Evolutionary conservation across 164 flowering plant species (phyloP).

Genomic region (Vitis cinerea): DNA sequence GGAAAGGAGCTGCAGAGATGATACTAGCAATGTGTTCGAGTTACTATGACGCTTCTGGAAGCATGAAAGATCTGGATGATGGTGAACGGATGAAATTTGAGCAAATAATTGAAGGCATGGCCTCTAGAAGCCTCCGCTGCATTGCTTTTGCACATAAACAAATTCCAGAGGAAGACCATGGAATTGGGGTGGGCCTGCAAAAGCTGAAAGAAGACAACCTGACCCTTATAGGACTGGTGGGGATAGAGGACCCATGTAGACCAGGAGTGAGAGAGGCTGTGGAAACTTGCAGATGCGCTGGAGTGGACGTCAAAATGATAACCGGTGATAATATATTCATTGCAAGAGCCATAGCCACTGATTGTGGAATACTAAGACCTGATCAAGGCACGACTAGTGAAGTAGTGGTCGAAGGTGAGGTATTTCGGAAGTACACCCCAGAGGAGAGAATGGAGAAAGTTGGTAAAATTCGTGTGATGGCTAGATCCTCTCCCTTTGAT

Average conservation of each 20-base stretch:
- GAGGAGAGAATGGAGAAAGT: constrained; percentile 47
- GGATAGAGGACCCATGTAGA: constrained; percentile 61
- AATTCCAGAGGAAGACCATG: constrained; percentile 8
- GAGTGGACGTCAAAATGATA: constrained; percentile 60
- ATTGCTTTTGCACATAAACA: constrained; percentile 56
- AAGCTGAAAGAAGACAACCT: constrained; percentile 29
- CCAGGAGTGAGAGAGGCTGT: constrained; percentile 55
- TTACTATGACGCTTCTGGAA: constrained; percentile 38
- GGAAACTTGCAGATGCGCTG: constrained; percentile 44
- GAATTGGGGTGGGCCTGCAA: neutral
- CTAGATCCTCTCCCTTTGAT: constrained; percentile 66
- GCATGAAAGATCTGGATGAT: constrained; percentile 19
- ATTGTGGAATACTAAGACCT: constrained; percentile 53
- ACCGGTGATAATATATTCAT: constrained; percentile 67
- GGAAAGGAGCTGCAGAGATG: constrained; percentile 80
- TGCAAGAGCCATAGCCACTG: constrained; percentile 61
- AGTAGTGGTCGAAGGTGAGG: constrained; percentile 50
- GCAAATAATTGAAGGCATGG: constrained; percentile 55
- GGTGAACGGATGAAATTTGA: constrained; percentile 19
- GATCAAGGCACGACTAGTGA: constrained; percentile 17
- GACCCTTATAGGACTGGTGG: constrained; percentile 48
- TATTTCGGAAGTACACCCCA: constrained; percentile 41
- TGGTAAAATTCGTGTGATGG: constrained; percentile 59
- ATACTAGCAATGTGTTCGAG: constrained; percentile 50
- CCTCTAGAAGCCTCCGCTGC: constrained; percentile 62